Evolutionary conservation across 2,329 filamentous ascomycete species (phyloP).

Genomic region (Fonsecaea multimorphosa): DNA sequence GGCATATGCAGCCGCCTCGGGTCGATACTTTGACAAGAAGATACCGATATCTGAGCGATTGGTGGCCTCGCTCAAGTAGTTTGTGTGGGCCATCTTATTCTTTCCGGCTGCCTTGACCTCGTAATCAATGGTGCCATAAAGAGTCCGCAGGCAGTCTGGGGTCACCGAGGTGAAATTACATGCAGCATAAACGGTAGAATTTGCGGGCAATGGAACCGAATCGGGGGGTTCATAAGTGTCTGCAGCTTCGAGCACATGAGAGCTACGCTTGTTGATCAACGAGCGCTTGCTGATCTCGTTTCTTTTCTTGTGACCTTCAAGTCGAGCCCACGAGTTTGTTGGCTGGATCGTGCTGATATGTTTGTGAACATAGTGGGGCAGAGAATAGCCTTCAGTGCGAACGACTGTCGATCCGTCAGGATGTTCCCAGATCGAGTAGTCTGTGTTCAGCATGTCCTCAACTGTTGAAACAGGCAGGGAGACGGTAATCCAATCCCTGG

Average conservation of each 20-base stretch:
- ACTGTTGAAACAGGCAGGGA: slow-evolving; percentile 25
- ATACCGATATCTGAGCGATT: slow-evolving; percentile 54
- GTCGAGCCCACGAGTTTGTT: slow-evolving; percentile 35
- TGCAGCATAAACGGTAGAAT: slow-evolving; percentile 44
- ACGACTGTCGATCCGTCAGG: slow-evolving; percentile 31
- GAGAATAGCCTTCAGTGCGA: slow-evolving; percentile 34
- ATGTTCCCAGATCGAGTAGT: slow-evolving; percentile 35
- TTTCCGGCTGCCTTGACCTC: slow-evolving; percentile 50
- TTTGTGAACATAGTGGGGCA: slow-evolving; percentile 33
- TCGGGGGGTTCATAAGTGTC: slow-evolving; percentile 27
- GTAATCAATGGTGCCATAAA: slow-evolving; percentile 63
- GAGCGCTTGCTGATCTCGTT: slow-evolving; percentile 28
- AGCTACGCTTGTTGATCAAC: slow-evolving; percentile 10
- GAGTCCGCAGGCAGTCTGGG: slow-evolving; percentile 59
- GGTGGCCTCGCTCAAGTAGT: slow-evolving; percentile 54
- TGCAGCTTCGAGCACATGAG: slow-evolving; percentile 23
- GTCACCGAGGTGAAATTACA: slow-evolving; percentile 62
- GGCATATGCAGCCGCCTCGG: slow-evolving; percentile 45
- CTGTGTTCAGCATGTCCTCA: slow-evolving; percentile 34
- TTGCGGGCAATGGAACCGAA: slow-evolving; percentile 21
- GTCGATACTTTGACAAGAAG: slow-evolving; percentile 48
- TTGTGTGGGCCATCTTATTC: slow-evolving; percentile 54
- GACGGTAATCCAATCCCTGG: slow-evolving; percentile 34
- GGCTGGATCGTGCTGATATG: slow-evolving; percentile 37
- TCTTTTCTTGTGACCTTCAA: slow-evolving; percentile 22